Evolutionary conservation across 2,329 filamentous ascomycete species (phyloP), one percentile per base, ranked within the genome.

Genomic region (Pseudocercospora eumusae): DNA sequence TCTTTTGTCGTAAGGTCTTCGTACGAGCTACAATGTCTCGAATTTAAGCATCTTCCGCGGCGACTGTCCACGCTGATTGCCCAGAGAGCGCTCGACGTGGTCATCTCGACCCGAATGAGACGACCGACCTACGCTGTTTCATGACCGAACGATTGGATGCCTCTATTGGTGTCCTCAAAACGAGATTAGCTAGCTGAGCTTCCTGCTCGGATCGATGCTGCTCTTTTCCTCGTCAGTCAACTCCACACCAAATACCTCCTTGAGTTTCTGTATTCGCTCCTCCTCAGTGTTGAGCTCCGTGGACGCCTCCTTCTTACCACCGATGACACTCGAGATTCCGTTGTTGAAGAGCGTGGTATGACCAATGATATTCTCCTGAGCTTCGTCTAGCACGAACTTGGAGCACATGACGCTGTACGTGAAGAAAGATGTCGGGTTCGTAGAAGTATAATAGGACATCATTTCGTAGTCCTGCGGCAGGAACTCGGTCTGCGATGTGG

Each of bases 391-490:
- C 62, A 88, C 75, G 74, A 86, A 85, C 72, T 78, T 82, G 57
- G 81, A 77, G 60, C 83, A 80, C 20, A 88, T 71, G 36, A 88
- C 73, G 2, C 71, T 79, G 59, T 79, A 76, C 10, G 81, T 83
- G 72, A 89, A 88, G 71, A 81, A 84, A 60, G 79, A 83, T 28
- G 73, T 71, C 21, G 76, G 74, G 59, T 75, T 77, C 49, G 79
- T 80, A 65, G 83, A 85, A 0, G 83, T 84, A 52, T 71, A 83
- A 67, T 78, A 84, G 72, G 84, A 89, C 78, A 88, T 79, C 5
- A 87, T 77, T 36, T 80, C 80, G 68, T 86, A 90, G 73, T 90
- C 88, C 47, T 77, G 74, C 3, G 80, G 81, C 33, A 85, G 71
- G 73, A 88, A 90, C 73, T 90, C 87, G 15, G 82, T 77, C 63